These are phyloP conservation scores for Termitomyces sp. DNA, from an alignment of 768 basidiomycete species.

Conservation along the genomic window DNA sequence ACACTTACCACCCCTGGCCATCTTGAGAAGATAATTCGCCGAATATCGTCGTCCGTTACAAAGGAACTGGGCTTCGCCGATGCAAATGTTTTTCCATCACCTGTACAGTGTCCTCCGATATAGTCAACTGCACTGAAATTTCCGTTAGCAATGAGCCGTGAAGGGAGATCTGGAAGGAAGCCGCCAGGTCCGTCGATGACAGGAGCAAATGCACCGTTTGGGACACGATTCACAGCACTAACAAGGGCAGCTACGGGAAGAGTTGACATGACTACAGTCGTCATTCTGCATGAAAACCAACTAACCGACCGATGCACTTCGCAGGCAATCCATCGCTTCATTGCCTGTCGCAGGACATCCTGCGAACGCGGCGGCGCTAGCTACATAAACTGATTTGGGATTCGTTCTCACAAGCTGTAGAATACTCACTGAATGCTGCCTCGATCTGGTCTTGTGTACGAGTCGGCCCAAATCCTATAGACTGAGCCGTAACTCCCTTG, in stretches of 20 bases:
- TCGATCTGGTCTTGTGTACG: conserved; percentile 24
- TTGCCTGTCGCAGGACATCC: not conserved
- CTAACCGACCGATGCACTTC: not conserved
- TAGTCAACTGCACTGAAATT: conserved; percentile 31
- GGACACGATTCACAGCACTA: conserved; percentile 33
- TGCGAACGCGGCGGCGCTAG: not conserved
- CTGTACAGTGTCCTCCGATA: conserved; percentile 39
- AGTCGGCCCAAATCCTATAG: conserved; percentile 39
- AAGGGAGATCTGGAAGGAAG: conserved; percentile 32
- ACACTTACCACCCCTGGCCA: conserved; percentile 33
- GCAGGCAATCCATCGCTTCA: not conserved
- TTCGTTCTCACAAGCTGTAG: not conserved
- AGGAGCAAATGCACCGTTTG: conserved; percentile 26
- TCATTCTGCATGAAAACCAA: not conserved
- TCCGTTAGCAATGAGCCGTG: conserved; percentile 29
- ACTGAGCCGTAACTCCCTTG: conserved; percentile 37
- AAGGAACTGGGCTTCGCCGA: conserved; percentile 33
- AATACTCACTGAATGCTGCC: conserved; percentile 29
- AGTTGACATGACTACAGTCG: not conserved
- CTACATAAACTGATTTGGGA: not conserved
- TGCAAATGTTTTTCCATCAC: conserved; percentile 40
- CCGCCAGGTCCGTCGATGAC: conserved; percentile 25
- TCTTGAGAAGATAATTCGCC: conserved; percentile 27
- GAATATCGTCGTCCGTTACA: conserved; percentile 36
- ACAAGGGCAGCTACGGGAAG: conserved; percentile 29